Percentiles rank a stretch among this genome's conserved stretches.
Evolutionary conservation across 2,329 filamentous ascomycete genomes (phyloP).

Genomic region (Fusarium decemcellulare): DNA sequence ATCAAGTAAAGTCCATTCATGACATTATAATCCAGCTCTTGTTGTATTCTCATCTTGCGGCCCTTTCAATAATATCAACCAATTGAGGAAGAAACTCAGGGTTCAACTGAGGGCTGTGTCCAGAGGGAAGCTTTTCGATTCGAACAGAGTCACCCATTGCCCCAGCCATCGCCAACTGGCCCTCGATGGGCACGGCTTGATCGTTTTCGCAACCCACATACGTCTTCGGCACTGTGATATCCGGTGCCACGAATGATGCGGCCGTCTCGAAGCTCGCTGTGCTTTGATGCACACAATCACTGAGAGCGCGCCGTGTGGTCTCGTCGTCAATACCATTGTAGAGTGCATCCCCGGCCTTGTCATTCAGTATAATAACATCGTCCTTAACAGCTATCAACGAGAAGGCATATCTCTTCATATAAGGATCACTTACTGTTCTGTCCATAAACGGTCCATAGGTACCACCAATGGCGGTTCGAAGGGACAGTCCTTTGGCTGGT

Average conservation of each 20-base stretch:
- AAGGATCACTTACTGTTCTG: too few species aligned
- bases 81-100: neutral
- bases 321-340: constrained; percentile 16
- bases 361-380: constrained; percentile 12
- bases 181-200: constrained; percentile 28
- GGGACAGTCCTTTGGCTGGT: too few species aligned
- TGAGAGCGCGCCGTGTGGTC: neutral
- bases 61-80: constrained; percentile 2
- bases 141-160: neutral
- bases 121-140: neutral
- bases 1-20: too few species aligned
- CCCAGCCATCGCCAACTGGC: constrained; percentile 41
- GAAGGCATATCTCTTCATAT: too few species aligned
- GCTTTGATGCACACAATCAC: constrained; percentile 30
- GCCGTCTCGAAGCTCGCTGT: constrained; percentile 31
- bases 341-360: constrained; percentile 2
- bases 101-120: constrained; percentile 11
- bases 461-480: too few species aligned
- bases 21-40: too few species aligned
- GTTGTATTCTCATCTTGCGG: too few species aligned
- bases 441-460: too few species aligned
- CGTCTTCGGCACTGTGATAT: constrained; percentile 42
- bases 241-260: constrained; percentile 35
- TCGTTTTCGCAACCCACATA: constrained; percentile 48
- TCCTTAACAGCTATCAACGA: constrained; percentile 1